These are phyloP conservation scores for Thalia dealbata DNA, from an alignment of 176 grass and related monocot species.

Conservation along the genomic window DNA sequence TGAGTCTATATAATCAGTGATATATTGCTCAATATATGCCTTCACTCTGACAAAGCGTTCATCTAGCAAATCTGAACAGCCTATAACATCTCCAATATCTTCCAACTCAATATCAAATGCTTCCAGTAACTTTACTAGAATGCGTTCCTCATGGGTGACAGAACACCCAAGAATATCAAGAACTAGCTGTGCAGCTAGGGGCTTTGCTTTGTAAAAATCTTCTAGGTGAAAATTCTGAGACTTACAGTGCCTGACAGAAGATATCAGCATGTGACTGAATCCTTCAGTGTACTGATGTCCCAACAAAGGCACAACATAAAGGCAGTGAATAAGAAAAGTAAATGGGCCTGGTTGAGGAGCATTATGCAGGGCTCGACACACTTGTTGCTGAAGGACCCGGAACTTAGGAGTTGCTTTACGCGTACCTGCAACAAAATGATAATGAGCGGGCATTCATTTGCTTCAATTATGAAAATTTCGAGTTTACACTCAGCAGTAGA, in stretches of 20 bases:
- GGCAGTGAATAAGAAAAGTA: constrained; percentile 79
- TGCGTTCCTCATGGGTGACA: constrained; percentile 63
- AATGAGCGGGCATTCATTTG: background rate
- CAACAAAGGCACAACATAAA: constrained; percentile 75
- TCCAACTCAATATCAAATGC: constrained; percentile 62
- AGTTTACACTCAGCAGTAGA: background rate
- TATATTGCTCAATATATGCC: constrained; percentile 37
- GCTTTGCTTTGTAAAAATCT: constrained; percentile 76
- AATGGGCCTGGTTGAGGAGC: constrained; percentile 76
- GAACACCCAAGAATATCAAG: constrained; percentile 55
- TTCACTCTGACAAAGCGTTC: constrained; percentile 32
- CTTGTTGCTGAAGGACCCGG: constrained; percentile 57
- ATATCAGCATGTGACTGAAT: constrained; percentile 83
- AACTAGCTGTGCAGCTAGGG: constrained; percentile 41
- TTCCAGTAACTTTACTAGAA: constrained; percentile 80
- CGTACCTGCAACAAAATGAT: constrained; percentile 44
- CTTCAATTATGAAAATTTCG: background rate
- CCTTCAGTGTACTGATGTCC: constrained; percentile 63
- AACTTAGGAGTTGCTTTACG: constrained; percentile 81
- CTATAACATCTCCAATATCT: constrained; percentile 57
- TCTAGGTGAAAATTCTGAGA: constrained; percentile 29
- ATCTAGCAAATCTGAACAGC: constrained; percentile 40
- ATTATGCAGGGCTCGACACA: constrained; percentile 57
- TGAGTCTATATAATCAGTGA: constrained; percentile 44
- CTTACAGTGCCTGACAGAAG: constrained; percentile 66